Percentiles rank a stretch among this genome's conserved stretches.
These are phyloP conservation scores for Nitzschia inconspicua DNA, from an alignment of 108 stramenopile genomes.

Conservation along the genomic window DNA sequence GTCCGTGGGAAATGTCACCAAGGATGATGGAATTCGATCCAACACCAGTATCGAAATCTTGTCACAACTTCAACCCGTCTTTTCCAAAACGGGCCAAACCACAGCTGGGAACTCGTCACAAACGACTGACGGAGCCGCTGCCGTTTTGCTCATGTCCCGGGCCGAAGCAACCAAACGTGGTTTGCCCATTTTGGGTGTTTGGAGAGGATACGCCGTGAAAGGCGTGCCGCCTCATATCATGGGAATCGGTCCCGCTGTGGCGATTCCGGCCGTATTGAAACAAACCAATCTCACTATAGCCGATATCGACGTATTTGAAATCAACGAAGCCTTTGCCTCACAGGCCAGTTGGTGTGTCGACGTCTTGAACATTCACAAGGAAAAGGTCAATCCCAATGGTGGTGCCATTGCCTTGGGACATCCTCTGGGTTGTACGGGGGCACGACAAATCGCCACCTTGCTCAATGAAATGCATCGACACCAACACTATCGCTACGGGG, in stretches of 20 bases:
- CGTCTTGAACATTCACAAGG: slow-evolving; percentile 45
- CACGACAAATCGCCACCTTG: slow-evolving; percentile 88
- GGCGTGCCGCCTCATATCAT: slow-evolving; percentile 92
- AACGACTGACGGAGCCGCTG: slow-evolving; percentile 96
- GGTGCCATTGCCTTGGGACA: slow-evolving; percentile 97
- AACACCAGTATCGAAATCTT: slow-evolving; percentile 74
- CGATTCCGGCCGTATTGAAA: slow-evolving; percentile 85
- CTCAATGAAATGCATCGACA: slow-evolving; percentile 83
- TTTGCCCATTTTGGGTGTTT: slow-evolving; percentile 77
- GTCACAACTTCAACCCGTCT: slow-evolving; percentile 78
- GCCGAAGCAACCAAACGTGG: slow-evolving; percentile 60
- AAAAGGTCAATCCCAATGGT: slow-evolving; percentile 95
- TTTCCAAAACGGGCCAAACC: slow-evolving; percentile 77
- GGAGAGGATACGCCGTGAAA: slow-evolving; percentile 74
- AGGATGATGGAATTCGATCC: slow-evolving; percentile 93
- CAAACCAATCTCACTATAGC: slow-evolving; percentile 42
- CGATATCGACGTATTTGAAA: slow-evolving; percentile 93
- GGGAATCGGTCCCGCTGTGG: slow-evolving; percentile 92
- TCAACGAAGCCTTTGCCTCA: slow-evolving; percentile 97
- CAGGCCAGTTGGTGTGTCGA: slow-evolving; percentile 82
- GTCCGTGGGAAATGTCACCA: slow-evolving; percentile 61
- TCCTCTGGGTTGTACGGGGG: slow-evolving; percentile 94
- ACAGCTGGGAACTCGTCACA: slow-evolving; percentile 94
- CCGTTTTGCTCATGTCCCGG: slow-evolving; percentile 87
- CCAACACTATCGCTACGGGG: slow-evolving; percentile 59